Evolutionary conservation across 805 yeast species (phyloP).

Genomic region (Yamadazyma philogaea): DNA sequence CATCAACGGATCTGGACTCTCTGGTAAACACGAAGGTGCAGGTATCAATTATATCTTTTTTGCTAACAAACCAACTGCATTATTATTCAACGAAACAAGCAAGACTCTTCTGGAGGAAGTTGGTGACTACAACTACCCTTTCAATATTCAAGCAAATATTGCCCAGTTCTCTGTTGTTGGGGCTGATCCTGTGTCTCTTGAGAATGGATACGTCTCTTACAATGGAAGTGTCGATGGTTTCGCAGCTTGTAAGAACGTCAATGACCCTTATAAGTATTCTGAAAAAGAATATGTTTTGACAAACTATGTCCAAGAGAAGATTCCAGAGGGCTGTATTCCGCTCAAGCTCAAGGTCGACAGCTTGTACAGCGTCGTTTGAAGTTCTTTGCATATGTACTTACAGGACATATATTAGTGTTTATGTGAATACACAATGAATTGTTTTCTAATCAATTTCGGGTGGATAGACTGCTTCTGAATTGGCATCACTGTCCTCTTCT

Average conservation of each 20-base stretch:
- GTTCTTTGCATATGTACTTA: too few species aligned
- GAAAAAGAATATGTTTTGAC: constrained; percentile 6
- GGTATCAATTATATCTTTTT: constrained; percentile 40
- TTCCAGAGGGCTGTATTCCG: constrained; percentile 3
- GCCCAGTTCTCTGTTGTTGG: constrained; percentile 9
- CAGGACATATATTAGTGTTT: too few species aligned
- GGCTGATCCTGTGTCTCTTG: constrained; percentile 2
- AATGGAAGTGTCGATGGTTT: constrained; percentile 19
- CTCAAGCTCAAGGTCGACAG: constrained; percentile 5
- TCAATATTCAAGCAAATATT: constrained; percentile 4
- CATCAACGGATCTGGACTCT: constrained; percentile 29
- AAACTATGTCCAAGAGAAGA: background rate
- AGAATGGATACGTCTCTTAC: constrained; percentile 15
- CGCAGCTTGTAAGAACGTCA: constrained; percentile 25
- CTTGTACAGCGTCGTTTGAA: background rate
- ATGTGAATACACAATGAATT: background rate
- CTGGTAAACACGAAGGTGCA: constrained; percentile 43
- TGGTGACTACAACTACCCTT: constrained; percentile 2
- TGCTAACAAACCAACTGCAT: constrained; percentile 17
- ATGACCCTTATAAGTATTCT: constrained; percentile 29
- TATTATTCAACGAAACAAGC: constrained; percentile 3
- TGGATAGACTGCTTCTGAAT: constrained; percentile 6
- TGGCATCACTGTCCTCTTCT: constrained; percentile 14
- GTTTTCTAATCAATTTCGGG: constrained; percentile 3
- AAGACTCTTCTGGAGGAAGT: background rate